phyloP scores from a whole-genome alignment of 352 stramenopile genomes.

The Globisporangium rhizosaccharum region DNA sequence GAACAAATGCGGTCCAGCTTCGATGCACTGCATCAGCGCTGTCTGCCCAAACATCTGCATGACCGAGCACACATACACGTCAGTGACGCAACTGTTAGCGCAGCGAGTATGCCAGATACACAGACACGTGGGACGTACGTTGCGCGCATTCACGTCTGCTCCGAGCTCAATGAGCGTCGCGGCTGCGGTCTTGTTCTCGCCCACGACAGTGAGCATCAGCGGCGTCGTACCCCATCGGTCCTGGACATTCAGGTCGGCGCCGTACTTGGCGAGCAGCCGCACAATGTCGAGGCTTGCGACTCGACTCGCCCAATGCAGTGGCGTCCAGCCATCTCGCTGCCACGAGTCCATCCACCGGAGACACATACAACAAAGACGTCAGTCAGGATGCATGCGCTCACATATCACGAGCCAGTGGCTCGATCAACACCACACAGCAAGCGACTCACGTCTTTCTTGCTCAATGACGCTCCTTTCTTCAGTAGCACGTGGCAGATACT shows the following conservation, averaged over 20 bases:
- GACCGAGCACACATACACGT: background rate
- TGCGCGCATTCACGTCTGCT: constrained; percentile 57
- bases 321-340: constrained; percentile 70
- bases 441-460: constrained; percentile 61
- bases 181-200: constrained; percentile 51
- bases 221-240: constrained; percentile 74
- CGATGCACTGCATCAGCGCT: constrained; percentile 59
- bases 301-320: constrained; percentile 72
- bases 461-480: constrained; percentile 72
- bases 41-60: constrained; percentile 70
- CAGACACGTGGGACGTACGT: constrained; percentile 27
- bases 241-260: constrained; percentile 65
- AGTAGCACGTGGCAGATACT: constrained; percentile 79
- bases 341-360: background rate
- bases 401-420: no score
- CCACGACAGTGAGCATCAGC: constrained; percentile 74
- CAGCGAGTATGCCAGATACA: no score
- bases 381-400: no score
- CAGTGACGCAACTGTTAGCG: background rate
- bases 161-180: constrained; percentile 68
- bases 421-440: background rate
- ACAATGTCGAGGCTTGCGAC: constrained; percentile 73
- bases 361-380: background rate
- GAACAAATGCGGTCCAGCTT: constrained; percentile 51
- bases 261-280: constrained; percentile 70